Evolutionary conservation across 1,139 yeast species (phyloP).

Genomic region (Hanseniaspora sp.): DNA sequence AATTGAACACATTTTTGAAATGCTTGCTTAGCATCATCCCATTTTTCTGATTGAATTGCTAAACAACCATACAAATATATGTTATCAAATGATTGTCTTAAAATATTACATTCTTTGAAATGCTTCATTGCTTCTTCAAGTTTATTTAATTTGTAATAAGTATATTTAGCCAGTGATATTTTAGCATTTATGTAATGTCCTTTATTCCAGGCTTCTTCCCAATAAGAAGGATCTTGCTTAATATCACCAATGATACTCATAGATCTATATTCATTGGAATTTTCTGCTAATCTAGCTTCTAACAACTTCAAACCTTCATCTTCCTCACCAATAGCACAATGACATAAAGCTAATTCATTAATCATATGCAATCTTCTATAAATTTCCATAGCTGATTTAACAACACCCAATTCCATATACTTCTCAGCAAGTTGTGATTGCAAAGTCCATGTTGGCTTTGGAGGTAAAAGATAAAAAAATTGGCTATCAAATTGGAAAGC

Average conservation of each 20-base stretch:
- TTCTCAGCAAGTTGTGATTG: conserved; percentile 78
- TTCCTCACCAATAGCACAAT: conserved; percentile 75
- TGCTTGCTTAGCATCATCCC: conserved; percentile 78
- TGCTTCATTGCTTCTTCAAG: conserved; percentile 50
- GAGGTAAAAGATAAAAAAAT: conserved; percentile 63
- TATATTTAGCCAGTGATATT: conserved; percentile 65
- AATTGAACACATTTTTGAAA: conserved; percentile 82
- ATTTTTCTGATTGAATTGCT: conserved; percentile 64
- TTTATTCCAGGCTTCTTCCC: conserved; percentile 82
- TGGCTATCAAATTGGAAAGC: conserved; percentile 48
- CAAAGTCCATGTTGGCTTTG: conserved; percentile 76
- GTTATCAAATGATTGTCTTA: conserved; percentile 57
- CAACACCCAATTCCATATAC: conserved; percentile 73
- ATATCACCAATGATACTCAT: conserved; percentile 80
- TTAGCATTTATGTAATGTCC: conserved; percentile 80
- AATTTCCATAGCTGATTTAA: conserved; percentile 80
- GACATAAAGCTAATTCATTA: conserved; percentile 82
- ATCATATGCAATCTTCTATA: conserved; percentile 68
- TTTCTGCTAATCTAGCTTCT: conserved; percentile 39
- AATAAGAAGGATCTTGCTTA: conserved; percentile 58
- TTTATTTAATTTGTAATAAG: conserved; percentile 45
- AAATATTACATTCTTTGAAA: conserved; percentile 49
- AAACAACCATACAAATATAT: conserved; percentile 93
- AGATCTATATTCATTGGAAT: conserved; percentile 75
- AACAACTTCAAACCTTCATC: conserved; percentile 54